Evolutionary conservation across 495 filamentous ascomycete species (phyloP).

Genomic region (Penicillium cataractarum): DNA sequence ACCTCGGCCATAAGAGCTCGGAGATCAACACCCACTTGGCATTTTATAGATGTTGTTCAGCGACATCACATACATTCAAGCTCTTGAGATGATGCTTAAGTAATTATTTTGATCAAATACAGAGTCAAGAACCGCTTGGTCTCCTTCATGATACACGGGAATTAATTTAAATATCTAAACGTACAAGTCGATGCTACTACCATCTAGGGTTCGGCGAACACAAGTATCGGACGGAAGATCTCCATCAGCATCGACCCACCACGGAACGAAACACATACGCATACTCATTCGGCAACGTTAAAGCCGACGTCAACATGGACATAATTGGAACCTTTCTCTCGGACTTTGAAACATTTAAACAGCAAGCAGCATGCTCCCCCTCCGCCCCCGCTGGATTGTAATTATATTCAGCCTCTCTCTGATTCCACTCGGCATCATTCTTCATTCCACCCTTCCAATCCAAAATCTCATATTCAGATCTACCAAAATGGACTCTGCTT

Average conservation of each 20-base stretch:
- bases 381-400: background rate
- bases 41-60: background rate
- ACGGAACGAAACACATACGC: background rate
- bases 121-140: background rate
- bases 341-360: background rate
- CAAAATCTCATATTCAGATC: background rate
- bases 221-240: background rate
- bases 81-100: background rate
- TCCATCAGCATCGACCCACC: background rate
- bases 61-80: background rate
- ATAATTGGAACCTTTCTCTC: background rate
- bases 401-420: constrained; percentile 4
- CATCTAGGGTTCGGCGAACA: background rate
- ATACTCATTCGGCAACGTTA: background rate
- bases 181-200: background rate
- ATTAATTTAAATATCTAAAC: background rate
- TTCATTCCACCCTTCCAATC: constrained; percentile 3
- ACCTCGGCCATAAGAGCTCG: background rate
- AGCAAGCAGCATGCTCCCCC: background rate
- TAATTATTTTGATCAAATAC: no score
- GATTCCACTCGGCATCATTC: constrained; percentile 8
- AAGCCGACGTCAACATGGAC: background rate
- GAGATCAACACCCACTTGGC: background rate
- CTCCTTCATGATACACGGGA: background rate
- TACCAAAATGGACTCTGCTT: constrained; percentile 5